Percentiles rank a stretch among this genome's conserved stretches.
Conservation (phyloP, 2,329 filamentous ascomycete genomes). For the Didymella lethalis region DNA sequence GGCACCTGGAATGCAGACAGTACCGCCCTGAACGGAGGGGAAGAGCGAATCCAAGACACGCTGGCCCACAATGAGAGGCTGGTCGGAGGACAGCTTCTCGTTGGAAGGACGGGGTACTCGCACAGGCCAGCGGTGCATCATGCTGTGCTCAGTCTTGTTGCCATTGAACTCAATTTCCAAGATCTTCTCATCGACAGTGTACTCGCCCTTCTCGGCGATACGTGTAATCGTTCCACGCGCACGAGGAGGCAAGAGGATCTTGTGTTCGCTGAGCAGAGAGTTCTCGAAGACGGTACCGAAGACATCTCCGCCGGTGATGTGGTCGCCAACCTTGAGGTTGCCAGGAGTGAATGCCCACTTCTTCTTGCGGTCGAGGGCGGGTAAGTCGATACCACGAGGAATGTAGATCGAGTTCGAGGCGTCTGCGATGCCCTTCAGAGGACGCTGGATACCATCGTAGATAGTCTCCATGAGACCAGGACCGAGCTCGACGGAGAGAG, state of each 20-base stretch:
- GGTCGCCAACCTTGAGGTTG: conserved; percentile 90
- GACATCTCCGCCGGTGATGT: conserved; percentile 94
- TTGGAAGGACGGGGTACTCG: conserved; percentile 91
- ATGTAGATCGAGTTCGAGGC: conserved; percentile 92
- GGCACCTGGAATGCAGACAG: conserved; percentile 95
- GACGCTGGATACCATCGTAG: conserved; percentile 98
- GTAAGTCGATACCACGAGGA: conserved; percentile 87
- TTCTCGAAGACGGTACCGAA: conserved; percentile 97
- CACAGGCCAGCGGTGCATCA: conserved; percentile 99
- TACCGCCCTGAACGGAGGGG: conserved; percentile 95
- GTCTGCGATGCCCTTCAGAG: conserved; percentile 82
- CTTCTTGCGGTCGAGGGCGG: conserved; percentile 86
- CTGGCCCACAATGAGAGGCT: conserved; percentile 95
- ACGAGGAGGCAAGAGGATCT: conserved; percentile 88
- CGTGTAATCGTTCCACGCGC: conserved; percentile 91
- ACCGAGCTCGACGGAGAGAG: conserved; percentile 94
- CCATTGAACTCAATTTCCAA: conserved; percentile 97
- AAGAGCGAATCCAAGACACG: conserved; percentile 96
- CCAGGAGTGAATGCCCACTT: conserved; percentile 95
- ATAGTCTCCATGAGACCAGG: conserved; percentile 98
- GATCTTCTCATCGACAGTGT: conserved; percentile 93
- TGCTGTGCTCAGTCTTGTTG: conserved; percentile 89
- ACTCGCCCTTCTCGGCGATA: conserved; percentile 87
- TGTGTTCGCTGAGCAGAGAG: conserved; percentile 91
- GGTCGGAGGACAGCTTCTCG: conserved; percentile 88